These are phyloP conservation scores for Suillus plorans DNA, from an alignment of 768 basidiomycete species.

Conservation along the genomic window DNA sequence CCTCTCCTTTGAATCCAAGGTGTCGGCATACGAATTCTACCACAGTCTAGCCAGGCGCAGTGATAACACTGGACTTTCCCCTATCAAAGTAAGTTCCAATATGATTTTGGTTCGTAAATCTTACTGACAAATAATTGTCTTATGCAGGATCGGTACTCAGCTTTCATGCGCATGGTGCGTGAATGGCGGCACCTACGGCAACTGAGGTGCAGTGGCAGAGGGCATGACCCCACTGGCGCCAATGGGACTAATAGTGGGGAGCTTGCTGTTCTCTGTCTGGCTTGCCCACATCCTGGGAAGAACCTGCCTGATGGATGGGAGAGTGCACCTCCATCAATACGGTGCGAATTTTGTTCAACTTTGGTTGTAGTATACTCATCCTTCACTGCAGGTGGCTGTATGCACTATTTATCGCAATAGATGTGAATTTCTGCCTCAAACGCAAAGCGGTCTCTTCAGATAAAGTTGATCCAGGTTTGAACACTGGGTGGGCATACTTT, in stretches of 20 bases:
- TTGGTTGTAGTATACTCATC: neutral
- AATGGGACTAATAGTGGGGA: neutral
- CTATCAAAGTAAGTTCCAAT: conserved; percentile 15
- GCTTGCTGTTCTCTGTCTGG: neutral
- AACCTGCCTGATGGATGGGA: neutral
- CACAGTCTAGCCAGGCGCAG: conserved; percentile 21
- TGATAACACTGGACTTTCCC: conserved; percentile 28
- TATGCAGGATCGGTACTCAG: conserved; percentile 6
- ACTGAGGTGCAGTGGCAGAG: neutral
- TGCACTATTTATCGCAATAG: neutral
- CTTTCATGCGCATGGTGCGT: neutral
- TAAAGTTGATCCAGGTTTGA: neutral
- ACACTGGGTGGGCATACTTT: neutral
- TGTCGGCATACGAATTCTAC: conserved; percentile 33
- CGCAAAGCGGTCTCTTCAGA: neutral
- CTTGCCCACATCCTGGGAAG: neutral
- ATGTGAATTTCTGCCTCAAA: neutral
- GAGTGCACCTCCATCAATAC: neutral
- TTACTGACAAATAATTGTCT: too few relatives aligned
- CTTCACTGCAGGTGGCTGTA: neutral
- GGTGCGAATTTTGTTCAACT: neutral
- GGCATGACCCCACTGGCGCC: neutral
- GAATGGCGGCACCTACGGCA: neutral
- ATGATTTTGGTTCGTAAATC: too few relatives aligned
- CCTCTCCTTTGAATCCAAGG: conserved; percentile 29